Evolutionary conservation across 257 asterid genomes (phyloP), one percentile per base, ranked within the genome.

Genomic region (Penstemon eatonii): DNA sequence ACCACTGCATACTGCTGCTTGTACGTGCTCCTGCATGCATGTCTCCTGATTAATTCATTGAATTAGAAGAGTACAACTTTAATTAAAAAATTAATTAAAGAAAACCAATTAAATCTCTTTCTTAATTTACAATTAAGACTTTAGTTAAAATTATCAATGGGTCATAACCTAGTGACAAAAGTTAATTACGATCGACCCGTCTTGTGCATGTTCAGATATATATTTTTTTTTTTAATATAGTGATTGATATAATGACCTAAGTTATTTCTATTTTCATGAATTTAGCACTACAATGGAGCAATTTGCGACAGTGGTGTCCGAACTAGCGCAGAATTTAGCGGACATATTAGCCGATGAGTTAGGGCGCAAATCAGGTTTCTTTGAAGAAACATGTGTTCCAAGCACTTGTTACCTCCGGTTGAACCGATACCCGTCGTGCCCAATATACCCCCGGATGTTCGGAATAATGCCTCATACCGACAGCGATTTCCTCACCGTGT

Each of bases 381-480:
- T 91, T 69, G 72, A 79, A 64, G 86, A 89, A 39, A 82, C 66
- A 46, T 89, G 98, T 51, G 18, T 76, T 46, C 74, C 85, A 1
- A 73, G 63, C 66, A 87, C 87, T 51, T 84, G 96, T 70, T 89
- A 89, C 52, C 84, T 92, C 13, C 88, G 98, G 13, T 60, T 92
- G 88, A 92, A 92, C 76, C 74, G 96, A 56, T 92, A 92, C 49
- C 97, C 92, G 7, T 59, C 84, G 6, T 92, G 98, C 38, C 90
- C 87, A 4, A 53, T 73, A 0, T 54, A 87, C 75, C 81, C 84
- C 38, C 78, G 76, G 8, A 68, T 86, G 65, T 73, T 76, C 10
- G 98, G 98, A 3, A 63, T 92, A 59, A 77, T 81, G 79, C 89
- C 98, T 38, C 98, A 92, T 55, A 87, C 98, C 2, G 98, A 92